phyloP scores from a whole-genome alignment of 371 early-diverging fungal genomes.

The Syncephalastrum sp. region DNA sequence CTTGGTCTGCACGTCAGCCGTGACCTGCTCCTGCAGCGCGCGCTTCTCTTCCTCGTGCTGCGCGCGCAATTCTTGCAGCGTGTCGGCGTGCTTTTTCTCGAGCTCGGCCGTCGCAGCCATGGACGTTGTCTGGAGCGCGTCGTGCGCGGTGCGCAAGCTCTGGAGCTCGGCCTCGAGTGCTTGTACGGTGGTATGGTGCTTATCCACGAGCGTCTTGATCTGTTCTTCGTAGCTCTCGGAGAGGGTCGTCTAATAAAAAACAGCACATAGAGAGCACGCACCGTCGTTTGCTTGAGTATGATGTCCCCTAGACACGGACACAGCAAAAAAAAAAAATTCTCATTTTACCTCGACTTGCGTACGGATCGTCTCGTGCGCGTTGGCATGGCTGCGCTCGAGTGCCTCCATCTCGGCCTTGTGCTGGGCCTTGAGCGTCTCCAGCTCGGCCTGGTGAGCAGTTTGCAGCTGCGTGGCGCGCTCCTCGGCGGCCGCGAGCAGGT shows the following conservation, averaged over 20 bases:
- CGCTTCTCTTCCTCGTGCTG: constrained; percentile 14
- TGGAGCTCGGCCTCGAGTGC: constrained; percentile 11
- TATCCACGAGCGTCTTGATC: constrained; percentile 8
- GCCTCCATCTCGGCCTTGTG: constrained; percentile 1
- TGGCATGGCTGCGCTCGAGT: background rate
- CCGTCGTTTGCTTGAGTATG: too few relatives aligned
- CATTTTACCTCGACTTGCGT: too few relatives aligned
- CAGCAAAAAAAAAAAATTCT: too few relatives aligned
- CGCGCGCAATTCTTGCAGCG: constrained; percentile 6
- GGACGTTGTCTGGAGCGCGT: background rate
- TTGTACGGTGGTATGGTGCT: constrained; percentile 4
- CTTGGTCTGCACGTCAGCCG: constrained; percentile 21
- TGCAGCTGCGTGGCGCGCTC: constrained; percentile 1
- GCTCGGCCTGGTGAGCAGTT: constrained; percentile 11
- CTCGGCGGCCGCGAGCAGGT: constrained; percentile 1
- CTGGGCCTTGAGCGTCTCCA: constrained; percentile 3
- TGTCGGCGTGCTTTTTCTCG: constrained; percentile 16
- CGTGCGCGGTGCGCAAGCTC: background rate
- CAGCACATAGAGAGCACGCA: too few relatives aligned
- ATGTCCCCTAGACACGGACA: too few relatives aligned
- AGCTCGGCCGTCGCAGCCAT: constrained; percentile 2
- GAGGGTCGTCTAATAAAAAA: constrained; percentile 5
- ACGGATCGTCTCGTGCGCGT: too few relatives aligned
- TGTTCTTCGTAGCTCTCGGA: constrained; percentile 17
- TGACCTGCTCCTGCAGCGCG: constrained; percentile 36